A percentile compares a stretch with the other conserved stretches of the same genome.
phyloP scores from a whole-genome alignment of 2,329 filamentous ascomycete species.

The Septoria petroselini region DNA sequence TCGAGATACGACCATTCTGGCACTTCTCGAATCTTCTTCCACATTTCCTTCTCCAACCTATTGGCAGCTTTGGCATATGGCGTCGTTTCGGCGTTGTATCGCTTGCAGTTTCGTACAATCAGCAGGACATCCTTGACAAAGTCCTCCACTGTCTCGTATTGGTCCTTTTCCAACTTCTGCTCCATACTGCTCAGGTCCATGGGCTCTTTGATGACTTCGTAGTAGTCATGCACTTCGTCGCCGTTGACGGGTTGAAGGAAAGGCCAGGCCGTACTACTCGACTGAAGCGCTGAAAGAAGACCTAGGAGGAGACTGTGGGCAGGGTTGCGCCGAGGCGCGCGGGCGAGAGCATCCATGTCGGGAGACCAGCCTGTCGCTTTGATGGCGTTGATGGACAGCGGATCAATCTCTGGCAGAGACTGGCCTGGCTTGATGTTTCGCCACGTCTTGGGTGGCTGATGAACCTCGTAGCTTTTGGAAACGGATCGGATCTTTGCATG shows the following conservation, averaged over 20 bases:
- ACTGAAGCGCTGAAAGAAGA: constrained; percentile 91
- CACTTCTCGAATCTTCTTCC: constrained; percentile 83
- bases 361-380: constrained; percentile 89
- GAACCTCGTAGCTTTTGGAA: constrained; percentile 81
- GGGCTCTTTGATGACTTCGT: constrained; percentile 94
- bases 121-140: constrained; percentile 84
- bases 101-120: constrained; percentile 90
- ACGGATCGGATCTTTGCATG: constrained; percentile 92
- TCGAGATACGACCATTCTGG: constrained; percentile 70
- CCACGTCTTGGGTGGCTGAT: constrained; percentile 83
- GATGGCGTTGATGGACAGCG: constrained; percentile 82
- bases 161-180: constrained; percentile 85
- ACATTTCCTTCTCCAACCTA: constrained; percentile 92
- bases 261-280: constrained; percentile 89
- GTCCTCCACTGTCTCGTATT: constrained; percentile 87
- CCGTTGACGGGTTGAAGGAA: constrained; percentile 91
- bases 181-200: constrained; percentile 98
- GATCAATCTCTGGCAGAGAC: constrained; percentile 67
- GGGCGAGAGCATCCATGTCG: constrained; percentile 95
- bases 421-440: constrained; percentile 56
- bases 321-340: constrained; percentile 90
- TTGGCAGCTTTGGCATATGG: constrained; percentile 94
- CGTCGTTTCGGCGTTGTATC: constrained; percentile 94
- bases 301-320: constrained; percentile 94
- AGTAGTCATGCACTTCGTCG: constrained; percentile 97